These are phyloP conservation scores for Wickerhamiella infanticola DNA, from an alignment of 1,139 yeast genomes.

Conservation along the genomic window DNA sequence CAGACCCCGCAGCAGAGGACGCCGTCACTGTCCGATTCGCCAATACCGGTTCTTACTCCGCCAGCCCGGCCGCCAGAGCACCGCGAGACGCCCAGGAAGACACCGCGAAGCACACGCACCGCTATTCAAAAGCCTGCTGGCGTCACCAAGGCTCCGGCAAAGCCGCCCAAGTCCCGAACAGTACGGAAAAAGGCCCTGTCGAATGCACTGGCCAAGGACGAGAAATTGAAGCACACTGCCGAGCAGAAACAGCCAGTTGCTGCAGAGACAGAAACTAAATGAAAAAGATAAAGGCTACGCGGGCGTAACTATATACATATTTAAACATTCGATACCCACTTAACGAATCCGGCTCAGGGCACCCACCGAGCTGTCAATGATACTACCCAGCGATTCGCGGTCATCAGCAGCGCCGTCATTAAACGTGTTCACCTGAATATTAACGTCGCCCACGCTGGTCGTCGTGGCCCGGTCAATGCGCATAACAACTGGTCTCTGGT, in stretches of 20 bases:
- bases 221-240: background rate
- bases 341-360: background rate
- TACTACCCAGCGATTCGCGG: background rate
- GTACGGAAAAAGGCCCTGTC: background rate
- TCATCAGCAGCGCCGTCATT: background rate
- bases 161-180: background rate
- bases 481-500: background rate
- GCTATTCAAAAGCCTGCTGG: background rate
- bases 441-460: background rate
- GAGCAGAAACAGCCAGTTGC: background rate
- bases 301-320: background rate
- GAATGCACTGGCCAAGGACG: background rate
- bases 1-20: slow-evolving; percentile 11
- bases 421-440: background rate
- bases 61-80: slow-evolving; percentile 2
- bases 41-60: slow-evolving; percentile 14
- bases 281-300: background rate
- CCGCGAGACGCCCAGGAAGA: slow-evolving; percentile 1
- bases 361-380: background rate
- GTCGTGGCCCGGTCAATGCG: background rate
- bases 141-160: background rate
- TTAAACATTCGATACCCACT: background rate
- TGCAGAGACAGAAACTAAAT: background rate
- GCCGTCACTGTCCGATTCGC: slow-evolving; percentile 14
- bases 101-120: background rate